Conservation (phyloP, 441 rosid species). For the Populus trichocarpa region DNA sequence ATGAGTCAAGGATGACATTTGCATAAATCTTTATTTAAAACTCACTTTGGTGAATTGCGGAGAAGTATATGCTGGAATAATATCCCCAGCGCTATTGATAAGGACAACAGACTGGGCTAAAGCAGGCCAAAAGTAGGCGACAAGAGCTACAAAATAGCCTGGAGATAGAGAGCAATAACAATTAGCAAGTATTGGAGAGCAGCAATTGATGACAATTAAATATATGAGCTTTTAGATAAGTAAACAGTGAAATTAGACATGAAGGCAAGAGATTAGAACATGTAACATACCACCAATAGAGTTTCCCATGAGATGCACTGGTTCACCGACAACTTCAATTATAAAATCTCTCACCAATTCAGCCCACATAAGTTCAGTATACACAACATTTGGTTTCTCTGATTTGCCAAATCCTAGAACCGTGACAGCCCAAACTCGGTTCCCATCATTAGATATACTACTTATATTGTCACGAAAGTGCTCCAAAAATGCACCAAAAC, state of each 20-base stretch:
- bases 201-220: neutral
- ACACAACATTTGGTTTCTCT: slow-evolving; percentile 80
- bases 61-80: slow-evolving; percentile 55
- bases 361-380: slow-evolving; percentile 87
- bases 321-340: slow-evolving; percentile 71
- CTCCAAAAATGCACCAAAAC: slow-evolving; percentile 93
- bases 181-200: neutral
- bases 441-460: slow-evolving; percentile 48
- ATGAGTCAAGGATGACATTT: neutral
- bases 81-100: slow-evolving; percentile 73
- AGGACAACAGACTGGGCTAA: slow-evolving; percentile 67
- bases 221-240: neutral
- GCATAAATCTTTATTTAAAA: neutral
- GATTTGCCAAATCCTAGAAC: slow-evolving; percentile 88
- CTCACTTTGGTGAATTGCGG: slow-evolving; percentile 46
- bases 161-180: slow-evolving; percentile 16
- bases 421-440: slow-evolving; percentile 77
- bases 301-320: slow-evolving; percentile 86
- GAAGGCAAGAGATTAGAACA: slow-evolving; percentile 7
- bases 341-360: slow-evolving; percentile 83
- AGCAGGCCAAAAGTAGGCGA: slow-evolving; percentile 65
- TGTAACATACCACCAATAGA: slow-evolving; percentile 73
- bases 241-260: neutral
- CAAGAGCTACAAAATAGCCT: slow-evolving; percentile 73
- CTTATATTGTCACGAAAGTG: slow-evolving; percentile 75